Conservation (phyloP, 306 rosid genomes). For the Lupinus albus region DNA sequence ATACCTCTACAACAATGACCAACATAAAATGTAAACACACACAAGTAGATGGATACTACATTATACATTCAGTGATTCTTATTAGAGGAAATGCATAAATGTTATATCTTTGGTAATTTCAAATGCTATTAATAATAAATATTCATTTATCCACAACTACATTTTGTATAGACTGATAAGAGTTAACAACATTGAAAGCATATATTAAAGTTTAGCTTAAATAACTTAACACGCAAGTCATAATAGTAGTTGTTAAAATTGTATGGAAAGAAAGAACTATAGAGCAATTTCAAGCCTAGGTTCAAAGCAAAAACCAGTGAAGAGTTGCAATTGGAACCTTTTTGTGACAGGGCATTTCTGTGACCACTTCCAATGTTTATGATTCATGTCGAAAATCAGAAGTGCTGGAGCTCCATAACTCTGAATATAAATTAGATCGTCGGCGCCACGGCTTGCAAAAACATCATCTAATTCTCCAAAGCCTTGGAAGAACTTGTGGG, state of each 20-base stretch:
- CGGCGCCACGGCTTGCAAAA: conserved; percentile 88
- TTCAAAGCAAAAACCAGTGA: conserved; percentile 89
- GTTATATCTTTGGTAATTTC: conserved; percentile 37
- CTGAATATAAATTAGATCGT: conserved; percentile 78
- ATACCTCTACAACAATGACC: not conserved
- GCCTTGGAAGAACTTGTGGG: conserved; percentile 84
- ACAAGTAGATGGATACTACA: not conserved
- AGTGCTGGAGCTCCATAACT: conserved; percentile 90
- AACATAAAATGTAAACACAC: not conserved
- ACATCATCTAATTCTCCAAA: conserved; percentile 93
- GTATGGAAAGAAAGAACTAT: conserved; percentile 42
- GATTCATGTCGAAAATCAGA: conserved; percentile 68
- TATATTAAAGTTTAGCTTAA: conserved; percentile 31
- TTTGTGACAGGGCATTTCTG: conserved; percentile 84
- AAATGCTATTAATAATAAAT: conserved; percentile 59
- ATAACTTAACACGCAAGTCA: conserved; percentile 34
- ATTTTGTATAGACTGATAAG: conserved; percentile 48
- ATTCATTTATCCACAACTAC: conserved; percentile 50
- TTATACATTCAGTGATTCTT: conserved; percentile 1
- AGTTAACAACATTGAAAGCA: conserved; percentile 39
- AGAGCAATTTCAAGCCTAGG: conserved; percentile 83
- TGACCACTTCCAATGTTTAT: conserved; percentile 86
- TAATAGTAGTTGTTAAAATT: conserved; percentile 37
- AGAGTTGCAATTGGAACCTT: conserved; percentile 84
- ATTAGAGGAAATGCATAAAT: conserved; percentile 16